Evolutionary conservation across 2,329 filamentous ascomycete genomes (phyloP).

Genomic region (Fusarium udum): DNA sequence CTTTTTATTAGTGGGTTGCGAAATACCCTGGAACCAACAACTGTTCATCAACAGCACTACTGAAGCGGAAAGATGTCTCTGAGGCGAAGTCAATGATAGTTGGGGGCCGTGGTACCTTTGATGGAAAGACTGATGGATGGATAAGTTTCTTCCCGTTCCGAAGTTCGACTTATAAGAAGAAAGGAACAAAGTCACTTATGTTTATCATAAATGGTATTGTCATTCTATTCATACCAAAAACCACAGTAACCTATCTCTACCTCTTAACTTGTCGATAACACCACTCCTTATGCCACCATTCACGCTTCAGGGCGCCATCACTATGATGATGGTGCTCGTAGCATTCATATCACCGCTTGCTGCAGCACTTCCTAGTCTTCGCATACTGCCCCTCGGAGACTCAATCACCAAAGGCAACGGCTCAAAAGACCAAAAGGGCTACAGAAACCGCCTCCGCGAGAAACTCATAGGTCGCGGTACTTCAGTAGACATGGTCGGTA

Average conservation of each 20-base stretch:
- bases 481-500: slow-evolving; percentile 21
- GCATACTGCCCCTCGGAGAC: slow-evolving; percentile 27
- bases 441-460: slow-evolving; percentile 3
- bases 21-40: background rate
- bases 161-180: background rate
- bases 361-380: slow-evolving; percentile 11
- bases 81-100: background rate
- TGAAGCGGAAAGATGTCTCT: background rate
- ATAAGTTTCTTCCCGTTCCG: background rate
- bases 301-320: background rate
- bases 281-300: background rate
- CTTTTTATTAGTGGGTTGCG: background rate
- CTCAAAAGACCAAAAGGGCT: slow-evolving; percentile 9
- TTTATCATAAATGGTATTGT: background rate
- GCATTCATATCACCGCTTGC: background rate
- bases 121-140: background rate
- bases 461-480: background rate
- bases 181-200: too few relatives aligned
- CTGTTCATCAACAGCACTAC: background rate
- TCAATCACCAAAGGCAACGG: slow-evolving; percentile 31
- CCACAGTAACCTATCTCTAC: too few relatives aligned
- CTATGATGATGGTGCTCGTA: background rate
- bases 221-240: background rate
- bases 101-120: background rate
- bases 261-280: background rate